phyloP scores from a whole-genome alignment of 2,329 filamentous ascomycete genomes.

The Colletotrichum caudatum region DNA sequence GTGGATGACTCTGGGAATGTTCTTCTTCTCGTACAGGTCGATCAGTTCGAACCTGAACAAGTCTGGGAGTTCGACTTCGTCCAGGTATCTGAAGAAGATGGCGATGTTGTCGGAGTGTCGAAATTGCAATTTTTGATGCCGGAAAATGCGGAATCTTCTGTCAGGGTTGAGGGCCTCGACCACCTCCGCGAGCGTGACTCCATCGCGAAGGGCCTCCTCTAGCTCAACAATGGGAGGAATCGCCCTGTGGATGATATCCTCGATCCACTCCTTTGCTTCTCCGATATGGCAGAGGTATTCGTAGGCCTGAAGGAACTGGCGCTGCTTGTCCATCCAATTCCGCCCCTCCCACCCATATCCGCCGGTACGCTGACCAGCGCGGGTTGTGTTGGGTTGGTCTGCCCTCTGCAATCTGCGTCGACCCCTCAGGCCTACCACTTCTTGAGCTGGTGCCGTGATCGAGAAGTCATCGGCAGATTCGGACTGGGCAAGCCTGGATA shows the following conservation, averaged over 20 bases:
- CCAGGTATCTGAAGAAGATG: constrained; percentile 92
- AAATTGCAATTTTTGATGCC: constrained; percentile 86
- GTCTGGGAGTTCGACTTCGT: constrained; percentile 92
- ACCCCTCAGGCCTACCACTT: constrained; percentile 89
- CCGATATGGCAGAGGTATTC: constrained; percentile 99
- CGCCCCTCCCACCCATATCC: constrained; percentile 81
- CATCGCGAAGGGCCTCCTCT: constrained; percentile 91
- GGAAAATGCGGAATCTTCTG: constrained; percentile 84
- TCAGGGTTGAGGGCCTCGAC: constrained; percentile 89
- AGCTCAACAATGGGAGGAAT: constrained; percentile 94
- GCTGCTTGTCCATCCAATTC: constrained; percentile 99
- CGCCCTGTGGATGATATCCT: constrained; percentile 84
- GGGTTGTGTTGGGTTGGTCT: constrained; percentile 63
- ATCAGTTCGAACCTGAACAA: constrained; percentile 97
- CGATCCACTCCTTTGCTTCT: constrained; percentile 99
- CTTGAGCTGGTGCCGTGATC: constrained; percentile 81
- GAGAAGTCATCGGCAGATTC: constrained; percentile 83
- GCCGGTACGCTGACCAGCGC: constrained; percentile 59
- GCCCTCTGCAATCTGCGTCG: constrained; percentile 84
- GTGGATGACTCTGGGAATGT: constrained; percentile 98
- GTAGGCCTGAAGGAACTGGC: constrained; percentile 95
- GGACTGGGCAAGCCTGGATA: constrained; percentile 85
- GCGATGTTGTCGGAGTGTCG: constrained; percentile 98
- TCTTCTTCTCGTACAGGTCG: constrained; percentile 99
- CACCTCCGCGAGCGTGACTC: constrained; percentile 93